Evolutionary conservation across 495 filamentous ascomycete genomes (phyloP), one percentile per base, ranked within the genome.

Genomic region (Penicillium pancosmium): DNA sequence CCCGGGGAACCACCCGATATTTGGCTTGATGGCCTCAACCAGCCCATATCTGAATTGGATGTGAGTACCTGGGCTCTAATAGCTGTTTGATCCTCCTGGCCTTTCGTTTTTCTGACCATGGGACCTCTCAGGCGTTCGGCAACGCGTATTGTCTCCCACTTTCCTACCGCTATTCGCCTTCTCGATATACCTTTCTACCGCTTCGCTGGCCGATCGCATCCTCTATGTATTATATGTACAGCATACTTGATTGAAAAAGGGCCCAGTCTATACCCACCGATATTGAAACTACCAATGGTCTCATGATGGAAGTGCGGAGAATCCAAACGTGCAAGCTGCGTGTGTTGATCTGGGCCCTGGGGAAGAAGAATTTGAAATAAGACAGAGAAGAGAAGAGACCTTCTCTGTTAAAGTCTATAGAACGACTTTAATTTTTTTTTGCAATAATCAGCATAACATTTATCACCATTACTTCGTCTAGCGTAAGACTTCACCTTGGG

Each of bases 181-280:
- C 47, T 49, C 31, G 47, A 55, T 58, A 56, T 52, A 54, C 58
- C 50, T 23, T 59, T 46, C 44, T 23, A 35, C 51, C 54, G 62
- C 64, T 70, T 31, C 64, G 64, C 64, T 61, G 64, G 67, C 51
- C 62, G 64, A 70, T 59, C 55, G 52, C 35, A 61, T 49, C 47
- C 25, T 51, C 33, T 36, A 44, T 70, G 64, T 67, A 69, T 67
- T 62, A 67, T 66, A 67, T 69, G 64, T 67, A 67, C 55, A 69
- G 56, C 52, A 60, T 61, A 58, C 43, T 56, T 55, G 59, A 62
- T 61, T 59, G 19, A 59, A 38, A n/a, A 31, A 41, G 7, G 48
- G 8, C 35, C 33, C 35, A n/a, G 18, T 15, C 21, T 16, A 36
- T 34, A 13, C 46, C 16, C 21, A 7, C 53, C 40, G 18, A 36